Base-by-base conservation (phyloP, 2,329 filamentous ascomycete species). In the Calonectria pauciramosa region DNA sequence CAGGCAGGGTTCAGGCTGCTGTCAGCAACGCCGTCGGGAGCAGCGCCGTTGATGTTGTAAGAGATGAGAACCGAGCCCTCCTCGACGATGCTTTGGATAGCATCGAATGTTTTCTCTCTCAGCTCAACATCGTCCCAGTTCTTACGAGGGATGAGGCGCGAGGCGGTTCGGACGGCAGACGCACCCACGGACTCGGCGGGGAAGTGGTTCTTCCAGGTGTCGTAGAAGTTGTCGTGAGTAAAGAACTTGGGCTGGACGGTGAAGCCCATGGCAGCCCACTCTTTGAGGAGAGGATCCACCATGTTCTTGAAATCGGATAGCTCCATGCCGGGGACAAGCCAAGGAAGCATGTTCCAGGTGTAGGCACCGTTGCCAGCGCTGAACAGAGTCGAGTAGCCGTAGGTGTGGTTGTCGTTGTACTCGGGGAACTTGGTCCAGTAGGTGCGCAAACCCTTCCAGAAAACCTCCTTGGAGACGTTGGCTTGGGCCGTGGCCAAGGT, bases 1-100 rank as follows among this genome's bases (percentile, higher is more conserved):
- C 88, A 90, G 1, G 87, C 88, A 0, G 87, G 88, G 68, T 86
- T 86, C 32, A 85, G 80, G 14, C 85, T 82, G 23, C 85, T 87
- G 56, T 80, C 79, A 14, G 82, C 65, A 5, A 76, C 75, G 11
- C 47, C 54, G 7, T 69, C 59, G 30, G 76, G 77, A 8, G 67
- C 72, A 18, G 72, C 77, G 52, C 74, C 78, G 70, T 80, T 79
- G 64, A 80, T 74, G 75, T 80, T 74, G 77, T 80, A 81, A 32
- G 76, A 73, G 26, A 81, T 76, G n/a, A 80, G 76, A 26, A 79
- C 70, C 9, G 77, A 75, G 13, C 79, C 81, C 0, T 81, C 78
- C 38, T 79, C 78, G 38, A 78, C 71, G 26, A 80, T 73, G 34
- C 51, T 38, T 44, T 77, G 79, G 34, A 80, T 44, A 0, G 79